phyloP scores from a whole-genome alignment of 1,139 yeast genomes.

The Yamadazyma triangularis region DNA sequence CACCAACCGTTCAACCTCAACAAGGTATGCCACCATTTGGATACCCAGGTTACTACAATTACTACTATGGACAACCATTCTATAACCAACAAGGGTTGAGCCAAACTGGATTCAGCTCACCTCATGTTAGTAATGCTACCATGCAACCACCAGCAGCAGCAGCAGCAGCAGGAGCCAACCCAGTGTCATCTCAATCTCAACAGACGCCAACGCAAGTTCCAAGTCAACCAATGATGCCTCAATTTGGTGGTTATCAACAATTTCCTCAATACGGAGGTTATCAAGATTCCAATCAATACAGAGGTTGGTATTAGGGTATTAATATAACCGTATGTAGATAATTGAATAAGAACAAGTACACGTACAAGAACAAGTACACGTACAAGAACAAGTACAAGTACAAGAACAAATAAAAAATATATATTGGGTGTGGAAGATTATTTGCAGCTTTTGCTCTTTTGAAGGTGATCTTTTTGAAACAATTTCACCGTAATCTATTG shows the following conservation, averaged over 20 bases:
- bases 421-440: too few relatives aligned
- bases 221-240: conserved; percentile 29
- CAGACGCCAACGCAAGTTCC: conserved; percentile 11
- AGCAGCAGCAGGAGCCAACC: conserved; percentile 9
- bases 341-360: background rate
- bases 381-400: too few relatives aligned
- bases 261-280: conserved; percentile 46
- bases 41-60: conserved; percentile 39
- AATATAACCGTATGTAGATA: background rate
- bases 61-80: conserved; percentile 42
- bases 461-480: too few relatives aligned
- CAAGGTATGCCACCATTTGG: conserved; percentile 29
- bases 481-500: too few relatives aligned
- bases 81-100: conserved; percentile 20
- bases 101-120: conserved; percentile 17
- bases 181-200: conserved; percentile 20
- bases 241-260: conserved; percentile 45
- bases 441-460: too few relatives aligned
- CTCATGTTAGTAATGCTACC: conserved; percentile 13
- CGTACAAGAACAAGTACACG: background rate
- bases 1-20: conserved; percentile 12
- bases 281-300: conserved; percentile 41
- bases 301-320: conserved; percentile 24
- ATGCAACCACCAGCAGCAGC: conserved; percentile 4
- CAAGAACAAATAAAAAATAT: too few relatives aligned